These are phyloP conservation scores for Umbelopsis sp. DNA, from an alignment of 192 early-diverging fungal genomes.

Conservation along the genomic window DNA sequence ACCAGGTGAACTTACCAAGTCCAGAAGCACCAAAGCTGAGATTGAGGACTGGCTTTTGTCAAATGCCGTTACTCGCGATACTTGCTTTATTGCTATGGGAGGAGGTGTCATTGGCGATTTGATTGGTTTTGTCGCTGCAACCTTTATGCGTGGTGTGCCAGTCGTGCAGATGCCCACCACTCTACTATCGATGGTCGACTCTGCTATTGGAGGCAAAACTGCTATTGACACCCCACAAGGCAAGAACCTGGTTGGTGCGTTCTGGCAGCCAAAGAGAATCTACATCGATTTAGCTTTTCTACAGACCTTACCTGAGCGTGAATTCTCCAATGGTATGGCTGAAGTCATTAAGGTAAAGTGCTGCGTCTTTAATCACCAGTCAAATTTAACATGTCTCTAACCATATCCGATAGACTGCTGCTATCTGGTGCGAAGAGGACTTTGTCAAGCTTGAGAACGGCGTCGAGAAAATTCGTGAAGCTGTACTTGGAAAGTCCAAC, in stretches of 20 bases:
- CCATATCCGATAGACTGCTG: slow-evolving; percentile 71
- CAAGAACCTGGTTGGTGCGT: slow-evolving; percentile 96
- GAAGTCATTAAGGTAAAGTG: slow-evolving; percentile 76
- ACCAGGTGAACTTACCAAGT: slow-evolving; percentile 88
- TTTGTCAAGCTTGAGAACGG: slow-evolving; percentile 90
- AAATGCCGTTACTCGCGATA: slow-evolving; percentile 86
- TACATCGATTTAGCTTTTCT: slow-evolving; percentile 88
- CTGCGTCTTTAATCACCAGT: neutral
- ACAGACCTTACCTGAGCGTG: slow-evolving; percentile 82
- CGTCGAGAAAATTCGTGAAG: slow-evolving; percentile 77
- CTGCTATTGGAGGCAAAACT: slow-evolving; percentile 95
- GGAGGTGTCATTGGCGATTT: slow-evolving; percentile 97
- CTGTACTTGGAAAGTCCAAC: slow-evolving; percentile 58
- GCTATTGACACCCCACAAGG: slow-evolving; percentile 91
- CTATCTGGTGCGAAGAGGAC: slow-evolving; percentile 87
- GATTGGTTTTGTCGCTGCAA: slow-evolving; percentile 92
- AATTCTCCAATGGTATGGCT: slow-evolving; percentile 94
- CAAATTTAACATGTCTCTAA: slow-evolving; percentile 52
- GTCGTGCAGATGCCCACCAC: slow-evolving; percentile 94
- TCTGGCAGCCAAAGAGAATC: slow-evolving; percentile 93
- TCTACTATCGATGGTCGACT: slow-evolving; percentile 95
- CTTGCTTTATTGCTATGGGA: slow-evolving; percentile 87
- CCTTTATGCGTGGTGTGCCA: slow-evolving; percentile 96
- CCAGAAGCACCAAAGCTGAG: slow-evolving; percentile 76
- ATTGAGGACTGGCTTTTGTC: slow-evolving; percentile 90